Base-by-base conservation (phyloP, 257 asterid genomes). In the Fraxinus pennsylvanica region DNA sequence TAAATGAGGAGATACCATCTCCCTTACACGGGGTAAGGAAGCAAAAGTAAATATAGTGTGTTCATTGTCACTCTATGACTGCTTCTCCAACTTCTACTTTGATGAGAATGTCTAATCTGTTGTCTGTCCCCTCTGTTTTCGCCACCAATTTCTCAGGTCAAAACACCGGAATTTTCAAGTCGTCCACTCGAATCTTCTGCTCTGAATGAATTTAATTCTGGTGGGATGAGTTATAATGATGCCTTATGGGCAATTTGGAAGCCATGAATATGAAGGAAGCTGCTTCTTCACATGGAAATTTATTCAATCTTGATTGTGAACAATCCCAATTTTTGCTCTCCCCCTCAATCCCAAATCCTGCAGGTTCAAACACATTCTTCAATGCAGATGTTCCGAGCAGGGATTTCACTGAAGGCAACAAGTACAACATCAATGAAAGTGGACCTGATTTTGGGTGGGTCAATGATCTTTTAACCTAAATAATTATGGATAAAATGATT, bases 391-490 rank as follows among this genome's bases (percentile, higher is more conserved):
- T 33, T 30, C 50, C 76, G 13, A 15, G 43, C 76, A 47, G 41
- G 76, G 59, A 61, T 61, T 47, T 73, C 32, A 25, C 35, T 27
- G 30, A 73, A 14, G 66, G 36, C 5, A 71, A 39, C 50, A 72
- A 72, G 57, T 2, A 63, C 32, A 63, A 63, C 69, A 9, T 72
- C 25, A 43, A 10, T 72, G 75, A 72, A 29, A n/a, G 9, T 30
- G 77, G 68, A 29, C 77, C 77, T 17, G 77, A 74, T 50, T 21
- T 74, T 30, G 77, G 68, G 68, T 74, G 77, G 77, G 69, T 74
- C 50, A 52, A 74, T 36, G 77, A 74, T 50, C 77, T 74, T 14
- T 36, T 74, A 35, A 52, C 77, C 68, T 74, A 74, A 54, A 72
- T 32, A 12, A 22, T 19, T 3, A n/a, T 7, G 74, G 29, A 21